A percentile compares a stretch with the other conserved stretches of the same genome.
Conservation (phyloP, 2,329 filamentous ascomycete genomes). For the Aplosporella prunicola region DNA sequence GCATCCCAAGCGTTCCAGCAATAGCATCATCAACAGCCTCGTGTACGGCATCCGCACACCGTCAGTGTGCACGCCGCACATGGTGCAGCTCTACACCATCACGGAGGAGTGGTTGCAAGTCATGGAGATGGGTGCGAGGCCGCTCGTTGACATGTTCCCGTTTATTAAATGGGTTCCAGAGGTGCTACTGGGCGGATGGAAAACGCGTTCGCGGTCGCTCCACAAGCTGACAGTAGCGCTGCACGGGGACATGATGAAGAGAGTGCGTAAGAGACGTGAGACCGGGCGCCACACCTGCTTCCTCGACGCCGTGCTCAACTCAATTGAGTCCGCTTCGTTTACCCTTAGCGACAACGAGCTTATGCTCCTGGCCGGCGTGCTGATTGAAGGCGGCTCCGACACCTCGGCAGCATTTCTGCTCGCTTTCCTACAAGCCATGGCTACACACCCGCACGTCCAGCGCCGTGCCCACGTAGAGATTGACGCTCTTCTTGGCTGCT, state of each 20-base stretch:
- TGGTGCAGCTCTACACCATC: constrained; percentile 30
- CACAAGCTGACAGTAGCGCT: constrained; percentile 12
- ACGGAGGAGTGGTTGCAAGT: constrained; percentile 34
- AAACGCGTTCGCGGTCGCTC: constrained; percentile 13
- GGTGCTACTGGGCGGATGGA: constrained; percentile 13
- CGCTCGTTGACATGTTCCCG: constrained; percentile 39
- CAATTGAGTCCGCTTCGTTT: too few species aligned
- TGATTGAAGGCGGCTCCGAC: constrained; percentile 31
- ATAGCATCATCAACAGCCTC: constrained; percentile 38
- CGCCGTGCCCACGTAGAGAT: constrained; percentile 21
- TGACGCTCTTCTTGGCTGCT: constrained; percentile 19
- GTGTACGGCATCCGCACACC: constrained; percentile 17
- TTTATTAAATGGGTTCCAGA: constrained; percentile 32
- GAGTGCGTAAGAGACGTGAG: too few species aligned
- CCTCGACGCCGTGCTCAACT: too few species aligned
- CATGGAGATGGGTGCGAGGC: constrained; percentile 38
- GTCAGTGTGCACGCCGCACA: constrained; percentile 18
- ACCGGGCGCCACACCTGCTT: too few species aligned
- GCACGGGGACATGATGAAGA: constrained; percentile 5
- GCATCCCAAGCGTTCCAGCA: constrained; percentile 39
- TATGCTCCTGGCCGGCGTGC: constrained; percentile 28
- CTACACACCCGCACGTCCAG: constrained; percentile 19
- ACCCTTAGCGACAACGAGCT: constrained; percentile 16
- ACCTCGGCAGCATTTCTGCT: constrained; percentile 28
- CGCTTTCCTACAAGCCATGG: constrained; percentile 27